Evolutionary conservation across 2,329 filamentous ascomycete species (phyloP).

Genomic region (Pestalotiopsis sp.): DNA sequence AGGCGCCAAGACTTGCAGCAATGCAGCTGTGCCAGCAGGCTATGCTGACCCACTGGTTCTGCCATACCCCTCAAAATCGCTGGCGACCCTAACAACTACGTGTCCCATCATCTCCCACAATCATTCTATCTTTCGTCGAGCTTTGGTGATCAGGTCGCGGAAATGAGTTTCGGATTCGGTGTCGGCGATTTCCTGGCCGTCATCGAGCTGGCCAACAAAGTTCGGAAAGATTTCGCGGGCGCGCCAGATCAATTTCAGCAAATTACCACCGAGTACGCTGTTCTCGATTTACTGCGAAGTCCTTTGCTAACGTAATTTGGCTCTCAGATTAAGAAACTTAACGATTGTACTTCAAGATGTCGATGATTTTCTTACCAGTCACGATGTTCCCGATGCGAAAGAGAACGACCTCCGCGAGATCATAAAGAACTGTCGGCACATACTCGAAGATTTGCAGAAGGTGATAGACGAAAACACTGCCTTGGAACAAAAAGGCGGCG

Average conservation of each 20-base stretch:
- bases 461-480: conserved; percentile 6
- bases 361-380: conserved; percentile 12
- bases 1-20: not conserved
- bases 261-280: conserved; percentile 24
- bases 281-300: conserved; percentile 11
- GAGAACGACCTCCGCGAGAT: conserved; percentile 20
- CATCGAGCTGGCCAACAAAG: conserved; percentile 25
- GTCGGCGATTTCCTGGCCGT: conserved; percentile 32
- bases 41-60: not conserved
- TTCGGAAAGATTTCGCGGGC: conserved; percentile 25
- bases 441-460: conserved; percentile 13
- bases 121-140: not conserved
- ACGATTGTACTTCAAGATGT: not conserved
- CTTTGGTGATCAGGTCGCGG: not conserved
- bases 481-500: conserved; percentile 10
- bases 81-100: not conserved
- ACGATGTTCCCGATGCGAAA: conserved; percentile 13
- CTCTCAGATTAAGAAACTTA: conserved; percentile 14
- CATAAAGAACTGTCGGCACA: conserved; percentile 14
- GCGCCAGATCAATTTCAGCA: conserved; percentile 27
- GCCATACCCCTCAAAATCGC: not conserved
- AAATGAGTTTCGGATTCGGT: conserved; percentile 35
- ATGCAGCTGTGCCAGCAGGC: not conserved
- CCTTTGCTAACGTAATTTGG: not conserved
- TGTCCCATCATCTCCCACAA: not conserved